Conservation (phyloP, 2,329 filamentous ascomycete genomes). For the Sordariomycetes sp. region DNA sequence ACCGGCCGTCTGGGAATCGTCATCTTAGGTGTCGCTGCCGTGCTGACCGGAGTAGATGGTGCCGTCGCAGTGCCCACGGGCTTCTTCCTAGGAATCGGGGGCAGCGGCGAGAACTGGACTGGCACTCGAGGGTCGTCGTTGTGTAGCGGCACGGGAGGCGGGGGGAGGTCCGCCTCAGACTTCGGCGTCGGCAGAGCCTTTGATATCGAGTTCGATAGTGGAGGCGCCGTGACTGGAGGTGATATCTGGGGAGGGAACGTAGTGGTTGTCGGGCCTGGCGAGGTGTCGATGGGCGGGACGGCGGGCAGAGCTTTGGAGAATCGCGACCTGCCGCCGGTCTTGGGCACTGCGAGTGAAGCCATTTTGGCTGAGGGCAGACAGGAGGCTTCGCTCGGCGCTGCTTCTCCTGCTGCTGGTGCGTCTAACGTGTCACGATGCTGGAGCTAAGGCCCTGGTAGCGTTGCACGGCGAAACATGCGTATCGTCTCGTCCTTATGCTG, state of each 20-base stretch:
- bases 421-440: constrained; percentile 3
- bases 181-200: neutral
- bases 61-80: neutral
- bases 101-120: constrained; percentile 7
- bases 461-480: constrained; percentile 4
- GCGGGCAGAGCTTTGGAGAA: constrained; percentile 50
- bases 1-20: constrained; percentile 5
- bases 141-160: constrained; percentile 14
- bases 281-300: constrained; percentile 25
- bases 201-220: constrained; percentile 10
- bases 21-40: constrained; percentile 2
- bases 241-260: constrained; percentile 2
- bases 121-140: constrained; percentile 4
- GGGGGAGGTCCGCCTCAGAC: constrained; percentile 8
- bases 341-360: constrained; percentile 2
- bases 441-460: neutral
- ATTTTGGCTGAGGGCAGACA: neutral
- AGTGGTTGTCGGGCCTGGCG: neutral
- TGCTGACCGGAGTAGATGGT: neutral
- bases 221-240: neutral
- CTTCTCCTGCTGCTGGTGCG: constrained; percentile 1
- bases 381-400: neutral
- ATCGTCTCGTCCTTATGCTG: too few species aligned
- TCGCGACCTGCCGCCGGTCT: constrained; percentile 34
- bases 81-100: constrained; percentile 8